A percentile compares a stretch with the other conserved stretches of the same genome.
phyloP scores from a whole-genome alignment of 2,329 filamentous ascomycete species.

The Septoria petroselini region DNA sequence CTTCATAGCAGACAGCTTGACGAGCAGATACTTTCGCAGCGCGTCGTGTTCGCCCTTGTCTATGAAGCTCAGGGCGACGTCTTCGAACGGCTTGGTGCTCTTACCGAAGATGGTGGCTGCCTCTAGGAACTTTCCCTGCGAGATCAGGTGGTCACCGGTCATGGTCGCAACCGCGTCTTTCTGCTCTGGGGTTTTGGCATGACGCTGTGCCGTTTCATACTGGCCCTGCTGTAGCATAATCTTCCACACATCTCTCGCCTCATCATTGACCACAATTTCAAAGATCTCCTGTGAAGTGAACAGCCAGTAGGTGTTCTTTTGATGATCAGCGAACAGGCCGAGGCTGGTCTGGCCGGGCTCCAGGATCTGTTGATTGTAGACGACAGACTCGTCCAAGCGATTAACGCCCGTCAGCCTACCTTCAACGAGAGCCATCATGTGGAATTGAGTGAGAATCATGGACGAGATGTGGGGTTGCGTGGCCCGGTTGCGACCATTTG shows the following conservation, averaged over 20 bases:
- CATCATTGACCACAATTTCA: conserved; percentile 85
- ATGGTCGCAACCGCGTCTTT: conserved; percentile 89
- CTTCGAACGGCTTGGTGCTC: conserved; percentile 95
- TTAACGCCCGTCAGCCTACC: conserved; percentile 82
- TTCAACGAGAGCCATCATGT: conserved; percentile 79
- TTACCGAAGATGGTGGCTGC: conserved; percentile 88
- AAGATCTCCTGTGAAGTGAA: conserved; percentile 90
- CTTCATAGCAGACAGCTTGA: conserved; percentile 77
- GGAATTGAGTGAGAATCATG: conserved; percentile 88
- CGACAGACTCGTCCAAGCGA: conserved; percentile 75
- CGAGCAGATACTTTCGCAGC: conserved; percentile 80
- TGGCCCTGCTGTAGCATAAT: conserved; percentile 83
- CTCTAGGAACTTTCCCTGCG: conserved; percentile 76
- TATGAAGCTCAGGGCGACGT: conserved; percentile 87
- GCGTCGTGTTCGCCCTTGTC: conserved; percentile 89
- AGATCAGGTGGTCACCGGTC: conserved; percentile 82
- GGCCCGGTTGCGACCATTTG: conserved; percentile 62
- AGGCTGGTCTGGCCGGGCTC: conserved; percentile 74
- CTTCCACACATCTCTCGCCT: conserved; percentile 90
- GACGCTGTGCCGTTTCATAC: conserved; percentile 82
- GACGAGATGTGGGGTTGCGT: conserved; percentile 72
- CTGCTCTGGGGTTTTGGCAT: conserved; percentile 74
- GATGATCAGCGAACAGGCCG: conserved; percentile 82
- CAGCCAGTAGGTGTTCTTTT: conserved; percentile 97
- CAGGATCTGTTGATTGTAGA: conserved; percentile 84